Conservation (phyloP, 1,139 yeast genomes). For the Protomyces gravidus region DNA sequence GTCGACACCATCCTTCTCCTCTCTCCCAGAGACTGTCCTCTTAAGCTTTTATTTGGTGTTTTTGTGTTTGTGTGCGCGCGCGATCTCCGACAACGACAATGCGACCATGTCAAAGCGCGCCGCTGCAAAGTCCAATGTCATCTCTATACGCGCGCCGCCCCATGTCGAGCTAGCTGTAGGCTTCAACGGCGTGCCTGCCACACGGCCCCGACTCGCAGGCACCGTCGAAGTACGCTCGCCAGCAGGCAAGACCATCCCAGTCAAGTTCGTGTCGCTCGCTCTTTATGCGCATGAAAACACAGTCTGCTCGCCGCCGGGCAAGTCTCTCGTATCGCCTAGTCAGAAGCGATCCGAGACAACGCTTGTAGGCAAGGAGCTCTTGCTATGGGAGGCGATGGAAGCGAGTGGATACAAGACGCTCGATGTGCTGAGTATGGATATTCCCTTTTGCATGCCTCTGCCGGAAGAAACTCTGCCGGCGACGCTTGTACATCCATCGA, state of each 20-base stretch:
- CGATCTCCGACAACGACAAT: no score
- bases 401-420: slow-evolving; percentile 9
- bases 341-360: slow-evolving; percentile 19
- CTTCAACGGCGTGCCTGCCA: slow-evolving; percentile 25
- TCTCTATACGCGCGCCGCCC: slow-evolving; percentile 27
- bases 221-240: slow-evolving; percentile 24
- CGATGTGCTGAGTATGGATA: slow-evolving; percentile 18
- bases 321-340: slow-evolving; percentile 5
- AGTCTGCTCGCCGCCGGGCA: slow-evolving; percentile 13
- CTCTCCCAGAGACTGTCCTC: no score
- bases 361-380: slow-evolving; percentile 24
- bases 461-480: slow-evolving; percentile 20
- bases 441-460: slow-evolving; percentile 23
- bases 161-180: slow-evolving; percentile 25
- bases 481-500: slow-evolving; percentile 6
- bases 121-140: slow-evolving; percentile 3
- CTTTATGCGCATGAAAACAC: slow-evolving; percentile 16
- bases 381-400: slow-evolving; percentile 21
- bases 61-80: no score
- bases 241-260: slow-evolving; percentile 15
- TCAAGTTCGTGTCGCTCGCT: slow-evolving; percentile 14
- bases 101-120: no score
- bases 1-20: slow-evolving; percentile 27
- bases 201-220: slow-evolving; percentile 21
- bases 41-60: no score